Conservation (phyloP, 768 basidiomycete genomes). For the Tricholoma sp. region DNA sequence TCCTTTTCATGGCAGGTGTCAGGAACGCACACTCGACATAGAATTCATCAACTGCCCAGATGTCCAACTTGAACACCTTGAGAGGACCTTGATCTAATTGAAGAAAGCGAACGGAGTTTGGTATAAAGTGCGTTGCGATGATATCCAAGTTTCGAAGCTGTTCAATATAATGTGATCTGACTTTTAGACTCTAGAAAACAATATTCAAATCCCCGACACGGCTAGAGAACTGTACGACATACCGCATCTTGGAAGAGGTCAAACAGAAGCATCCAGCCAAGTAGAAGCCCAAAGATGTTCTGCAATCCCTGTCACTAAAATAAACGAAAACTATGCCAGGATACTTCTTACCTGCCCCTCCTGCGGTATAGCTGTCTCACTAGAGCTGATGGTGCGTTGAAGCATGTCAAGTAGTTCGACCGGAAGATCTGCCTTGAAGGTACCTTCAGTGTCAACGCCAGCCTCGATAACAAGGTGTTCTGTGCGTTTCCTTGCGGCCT, state of each 20-base stretch:
- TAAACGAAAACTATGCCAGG: conserved; percentile 15
- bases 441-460: conserved; percentile 66
- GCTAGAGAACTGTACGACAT: conserved; percentile 23
- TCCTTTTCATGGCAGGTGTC: background rate
- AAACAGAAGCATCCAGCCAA: conserved; percentile 87
- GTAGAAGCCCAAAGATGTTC: conserved; percentile 61
- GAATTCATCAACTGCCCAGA: conserved; percentile 84
- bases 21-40: conserved; percentile 58
- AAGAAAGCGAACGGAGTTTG: conserved; percentile 62
- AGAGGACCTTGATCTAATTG: conserved; percentile 58
- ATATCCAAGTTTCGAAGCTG: conserved; percentile 71
- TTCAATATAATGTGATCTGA: conserved; percentile 80
- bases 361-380: background rate
- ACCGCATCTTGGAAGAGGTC: conserved; percentile 84
- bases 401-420: conserved; percentile 61
- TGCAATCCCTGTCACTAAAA: conserved; percentile 31
- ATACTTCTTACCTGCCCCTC: background rate
- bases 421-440: conserved; percentile 54
- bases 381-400: conserved; percentile 27
- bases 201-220: background rate
- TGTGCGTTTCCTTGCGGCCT: conserved; percentile 69
- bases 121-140: conserved; percentile 62
- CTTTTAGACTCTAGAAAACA: conserved; percentile 71
- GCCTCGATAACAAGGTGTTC: conserved; percentile 85
- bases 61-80: conserved; percentile 74